Base-by-base conservation (phyloP, 495 filamentous ascomycete species). In the Penicillium daleae region DNA sequence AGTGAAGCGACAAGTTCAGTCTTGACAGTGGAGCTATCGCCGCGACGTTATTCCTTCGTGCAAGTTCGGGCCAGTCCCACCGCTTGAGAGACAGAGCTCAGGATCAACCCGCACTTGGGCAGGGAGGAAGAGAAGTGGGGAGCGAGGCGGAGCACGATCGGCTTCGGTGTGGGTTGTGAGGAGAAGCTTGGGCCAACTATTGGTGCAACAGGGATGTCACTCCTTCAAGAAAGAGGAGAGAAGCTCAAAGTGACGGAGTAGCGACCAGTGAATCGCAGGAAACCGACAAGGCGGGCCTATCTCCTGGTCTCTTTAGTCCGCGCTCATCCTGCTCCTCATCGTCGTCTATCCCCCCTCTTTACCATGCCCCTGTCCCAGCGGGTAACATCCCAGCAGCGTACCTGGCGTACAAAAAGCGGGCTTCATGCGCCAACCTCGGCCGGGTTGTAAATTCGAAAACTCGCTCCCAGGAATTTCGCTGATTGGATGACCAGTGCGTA, bases 181-280 rank as follows among this genome's bases (percentile, higher is more conserved):
- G 51, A 70, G 71, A 67, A 76, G 75, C 75, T 78, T 75, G 71
- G 74, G 65, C 77, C 74, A 78, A 55, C 54, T 35, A 65, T 67
- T 66, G 63, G 64, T 60, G 54, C 31, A 57, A 62, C 68, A 64
- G 32, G 62, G 68, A 62, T 66, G 49, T 46, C 55, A 48, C 21
- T 62, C 48, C 51, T 64, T 51, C 58, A 57, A 50, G 46, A 29
- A 46, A 21, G 24, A 24, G 22, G 24, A 17, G 26, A 29, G 9
- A n/a, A 29, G 26, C 46, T 29, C 26, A 15, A 29, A 50, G 22
- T 21, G 21, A 54, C 29, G 5, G 32, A 54, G 10, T 21, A 13
- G 51, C 51, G n/a, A 37, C 29, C 29, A 54, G 51, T 35, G 17
- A 54, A 13, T 19, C 29, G 29, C 15, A 12, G 29, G 31, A 46